These are phyloP conservation scores for Kondoa malvinella DNA, from an alignment of 768 basidiomycete species.

Conservation along the genomic window DNA sequence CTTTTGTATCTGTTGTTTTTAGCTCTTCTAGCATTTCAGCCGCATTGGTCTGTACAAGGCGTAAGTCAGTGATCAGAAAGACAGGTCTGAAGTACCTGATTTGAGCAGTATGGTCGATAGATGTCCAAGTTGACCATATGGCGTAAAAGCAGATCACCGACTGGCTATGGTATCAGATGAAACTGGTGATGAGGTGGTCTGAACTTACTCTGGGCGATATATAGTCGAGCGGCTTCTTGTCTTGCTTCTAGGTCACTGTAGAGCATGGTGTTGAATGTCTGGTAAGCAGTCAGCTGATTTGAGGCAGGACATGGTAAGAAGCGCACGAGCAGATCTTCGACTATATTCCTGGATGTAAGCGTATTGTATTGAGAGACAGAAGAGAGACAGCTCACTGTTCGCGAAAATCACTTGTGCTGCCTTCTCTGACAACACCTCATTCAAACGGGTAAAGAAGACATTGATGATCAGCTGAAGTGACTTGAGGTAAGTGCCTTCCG, in stretches of 20 bases:
- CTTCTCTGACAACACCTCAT: slow-evolving; percentile 53
- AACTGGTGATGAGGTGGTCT: slow-evolving; percentile 54
- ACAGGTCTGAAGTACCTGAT: neutral
- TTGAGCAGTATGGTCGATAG: slow-evolving; percentile 34
- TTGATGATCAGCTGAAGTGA: slow-evolving; percentile 79
- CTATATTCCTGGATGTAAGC: slow-evolving; percentile 23
- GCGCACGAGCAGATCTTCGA: neutral
- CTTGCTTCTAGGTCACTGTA: slow-evolving; percentile 75
- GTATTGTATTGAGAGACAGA: slow-evolving; percentile 83
- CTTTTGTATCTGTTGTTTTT: slow-evolving; percentile 11
- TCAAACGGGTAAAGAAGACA: slow-evolving; percentile 70
- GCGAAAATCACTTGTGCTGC: slow-evolving; percentile 71
- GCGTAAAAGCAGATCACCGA: slow-evolving; percentile 61
- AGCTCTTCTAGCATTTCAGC: slow-evolving; percentile 18
- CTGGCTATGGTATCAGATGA: slow-evolving; percentile 78
- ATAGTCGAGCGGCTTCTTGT: slow-evolving; percentile 78
- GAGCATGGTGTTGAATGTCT: slow-evolving; percentile 40
- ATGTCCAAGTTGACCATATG: slow-evolving; percentile 53
- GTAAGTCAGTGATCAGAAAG: neutral
- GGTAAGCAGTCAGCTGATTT: neutral
- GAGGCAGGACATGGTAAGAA: neutral
- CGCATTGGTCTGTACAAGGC: slow-evolving; percentile 17
- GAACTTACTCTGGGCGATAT: slow-evolving; percentile 73
- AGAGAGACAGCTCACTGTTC: slow-evolving; percentile 78
- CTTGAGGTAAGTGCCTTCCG: slow-evolving; percentile 75